phyloP scores from a whole-genome alignment of 106 monocot genomes.

The Dendrobium nobile region DNA sequence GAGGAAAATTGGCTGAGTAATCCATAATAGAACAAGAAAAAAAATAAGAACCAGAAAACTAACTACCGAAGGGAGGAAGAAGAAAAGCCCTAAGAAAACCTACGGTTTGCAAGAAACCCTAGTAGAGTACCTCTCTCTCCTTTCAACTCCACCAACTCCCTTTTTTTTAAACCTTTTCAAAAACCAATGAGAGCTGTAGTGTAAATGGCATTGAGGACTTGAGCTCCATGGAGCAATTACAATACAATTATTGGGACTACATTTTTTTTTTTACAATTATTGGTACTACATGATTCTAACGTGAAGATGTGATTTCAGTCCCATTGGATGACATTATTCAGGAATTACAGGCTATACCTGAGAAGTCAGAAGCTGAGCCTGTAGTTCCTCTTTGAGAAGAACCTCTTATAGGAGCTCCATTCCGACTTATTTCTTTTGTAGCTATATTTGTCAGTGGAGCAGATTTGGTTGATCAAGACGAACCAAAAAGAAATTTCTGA shows the following conservation, averaged over 20 bases:
- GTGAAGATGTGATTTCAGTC: constrained; percentile 41
- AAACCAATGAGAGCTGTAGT: not conserved
- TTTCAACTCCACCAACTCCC: too few relatives aligned
- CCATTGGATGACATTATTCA: constrained; percentile 54
- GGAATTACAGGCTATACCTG: constrained; percentile 6
- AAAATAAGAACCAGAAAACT: too few relatives aligned
- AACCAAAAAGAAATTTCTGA: not conserved
- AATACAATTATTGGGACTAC: constrained; percentile 5
- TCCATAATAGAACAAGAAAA: too few relatives aligned
- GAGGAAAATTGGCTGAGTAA: too few relatives aligned
- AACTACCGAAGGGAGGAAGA: too few relatives aligned
- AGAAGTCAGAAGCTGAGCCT: constrained; percentile 5
- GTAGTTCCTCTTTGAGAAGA: constrained; percentile 68
- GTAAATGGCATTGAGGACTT: constrained; percentile 6
- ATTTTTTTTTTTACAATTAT: too few relatives aligned
- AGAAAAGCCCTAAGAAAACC: too few relatives aligned
- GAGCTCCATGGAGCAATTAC: not conserved
- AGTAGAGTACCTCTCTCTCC: too few relatives aligned
- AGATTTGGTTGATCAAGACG: constrained; percentile 57
- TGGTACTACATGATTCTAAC: constrained; percentile 22
- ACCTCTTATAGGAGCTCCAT: constrained; percentile 91
- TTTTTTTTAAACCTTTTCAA: not conserved
- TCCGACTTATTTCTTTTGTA: constrained; percentile 77
- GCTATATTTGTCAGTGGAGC: constrained; percentile 84
- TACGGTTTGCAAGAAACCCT: too few relatives aligned